A percentile compares a stretch with the other conserved stretches of the same genome.
Conservation (phyloP, 2,329 filamentous ascomycete genomes). For the Phyllachora maydis region DNA sequence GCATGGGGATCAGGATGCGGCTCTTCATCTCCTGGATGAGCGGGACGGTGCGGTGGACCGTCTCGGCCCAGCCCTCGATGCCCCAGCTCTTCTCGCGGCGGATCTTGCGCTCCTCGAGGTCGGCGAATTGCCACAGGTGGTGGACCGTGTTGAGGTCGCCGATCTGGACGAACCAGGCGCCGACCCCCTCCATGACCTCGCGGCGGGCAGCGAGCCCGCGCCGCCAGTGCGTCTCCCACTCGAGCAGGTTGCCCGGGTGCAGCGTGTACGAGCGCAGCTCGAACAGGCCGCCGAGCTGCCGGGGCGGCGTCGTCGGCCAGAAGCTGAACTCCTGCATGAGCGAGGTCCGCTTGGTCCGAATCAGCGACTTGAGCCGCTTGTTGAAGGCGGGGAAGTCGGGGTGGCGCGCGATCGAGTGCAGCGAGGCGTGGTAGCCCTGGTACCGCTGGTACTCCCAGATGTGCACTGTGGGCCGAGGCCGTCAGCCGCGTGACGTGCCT, state of each 20-base stretch:
- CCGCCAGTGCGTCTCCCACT: constrained; percentile 98
- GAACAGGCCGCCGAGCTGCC: constrained; percentile 78
- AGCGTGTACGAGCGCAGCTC: constrained; percentile 93
- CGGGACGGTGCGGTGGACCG: constrained; percentile 95
- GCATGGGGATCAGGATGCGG: constrained; percentile 79
- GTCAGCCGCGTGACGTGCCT: background rate
- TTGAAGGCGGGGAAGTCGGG: constrained; percentile 75
- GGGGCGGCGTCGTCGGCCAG: constrained; percentile 89
- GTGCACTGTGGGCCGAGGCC: constrained; percentile 50
- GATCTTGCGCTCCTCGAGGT: constrained; percentile 80
- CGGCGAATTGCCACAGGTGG: constrained; percentile 96
- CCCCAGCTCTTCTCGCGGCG: constrained; percentile 89
- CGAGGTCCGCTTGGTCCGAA: constrained; percentile 67
- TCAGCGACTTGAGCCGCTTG: constrained; percentile 63
- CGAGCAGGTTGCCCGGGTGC: constrained; percentile 83
- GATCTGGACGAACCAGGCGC: constrained; percentile 97
- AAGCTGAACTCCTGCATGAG: constrained; percentile 99
- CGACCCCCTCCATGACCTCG: constrained; percentile 96
- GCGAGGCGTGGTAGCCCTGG: constrained; percentile 81
- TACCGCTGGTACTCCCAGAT: constrained; percentile 99
- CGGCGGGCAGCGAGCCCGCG: constrained; percentile 74
- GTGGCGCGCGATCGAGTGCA: constrained; percentile 65
- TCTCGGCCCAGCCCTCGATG: constrained; percentile 88
- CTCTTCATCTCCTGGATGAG: constrained; percentile 96
- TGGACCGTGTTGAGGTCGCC: constrained; percentile 95